A percentile compares a stretch with the other conserved stretches of the same genome.
phyloP scores from a whole-genome alignment of 73 alveolate species.

The Stentor coeruleus region DNA sequence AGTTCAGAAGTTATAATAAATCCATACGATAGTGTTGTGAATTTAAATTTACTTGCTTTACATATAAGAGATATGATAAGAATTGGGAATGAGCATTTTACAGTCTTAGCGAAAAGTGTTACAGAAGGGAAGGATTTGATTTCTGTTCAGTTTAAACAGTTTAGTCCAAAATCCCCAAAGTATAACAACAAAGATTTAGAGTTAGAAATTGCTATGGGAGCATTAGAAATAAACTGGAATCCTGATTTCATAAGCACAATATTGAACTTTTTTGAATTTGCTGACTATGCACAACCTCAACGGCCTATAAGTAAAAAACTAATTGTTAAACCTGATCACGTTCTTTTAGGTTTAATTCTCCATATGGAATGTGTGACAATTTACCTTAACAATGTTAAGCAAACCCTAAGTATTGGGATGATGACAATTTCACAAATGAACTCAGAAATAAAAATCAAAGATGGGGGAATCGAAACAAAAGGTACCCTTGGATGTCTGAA shows the following conservation, averaged over 20 bases:
- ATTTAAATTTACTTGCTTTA: neutral
- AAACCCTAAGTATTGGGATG: neutral
- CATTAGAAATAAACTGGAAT: neutral
- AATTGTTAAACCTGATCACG: neutral
- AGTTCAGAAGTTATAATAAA: neutral
- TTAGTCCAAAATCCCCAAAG: neutral
- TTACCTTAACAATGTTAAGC: conserved; percentile 4
- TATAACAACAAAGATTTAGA: neutral
- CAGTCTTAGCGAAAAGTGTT: neutral
- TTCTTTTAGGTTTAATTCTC: neutral
- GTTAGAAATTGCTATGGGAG: neutral
- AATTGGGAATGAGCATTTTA: conserved; percentile 7
- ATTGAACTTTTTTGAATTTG: neutral
- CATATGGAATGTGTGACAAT: neutral
- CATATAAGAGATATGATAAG: neutral
- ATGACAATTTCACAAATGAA: neutral
- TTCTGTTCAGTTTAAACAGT: neutral
- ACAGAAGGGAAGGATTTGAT: neutral
- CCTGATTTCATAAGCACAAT: neutral
- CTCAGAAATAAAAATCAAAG: neutral
- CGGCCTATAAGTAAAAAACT: neutral
- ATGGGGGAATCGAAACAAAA: conserved; percentile 5
- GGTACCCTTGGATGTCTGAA: neutral
- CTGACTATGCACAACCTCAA: conserved; percentile 11
- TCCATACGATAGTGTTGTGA: neutral